phyloP scores from a whole-genome alignment of 106 monocot species.

The Dioscorea dumetorum region DNA sequence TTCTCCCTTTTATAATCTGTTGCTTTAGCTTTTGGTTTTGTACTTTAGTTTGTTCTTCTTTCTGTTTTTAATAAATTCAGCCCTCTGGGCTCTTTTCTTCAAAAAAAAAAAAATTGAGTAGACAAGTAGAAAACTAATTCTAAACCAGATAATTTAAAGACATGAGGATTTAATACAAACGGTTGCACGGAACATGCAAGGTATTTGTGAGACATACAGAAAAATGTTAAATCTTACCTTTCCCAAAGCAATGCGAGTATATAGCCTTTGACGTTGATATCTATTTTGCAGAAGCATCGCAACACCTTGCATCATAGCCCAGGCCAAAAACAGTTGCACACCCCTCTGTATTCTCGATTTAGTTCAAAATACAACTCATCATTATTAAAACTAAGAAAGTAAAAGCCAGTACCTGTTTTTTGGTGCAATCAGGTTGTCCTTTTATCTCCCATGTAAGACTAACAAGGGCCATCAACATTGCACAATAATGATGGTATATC shows the following conservation, averaged over 20 bases:
- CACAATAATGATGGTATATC: slow-evolving; percentile 92
- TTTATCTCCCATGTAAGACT: slow-evolving; percentile 96
- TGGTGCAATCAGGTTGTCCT: slow-evolving; percentile 71
- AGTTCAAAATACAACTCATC: no score
- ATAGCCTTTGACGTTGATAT: slow-evolving; percentile 80
- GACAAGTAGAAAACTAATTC: no score
- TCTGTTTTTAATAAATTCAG: no score
- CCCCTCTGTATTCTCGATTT: slow-evolving; percentile 37
- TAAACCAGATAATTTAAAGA: no score
- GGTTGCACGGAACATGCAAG: no score
- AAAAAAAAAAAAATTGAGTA: no score
- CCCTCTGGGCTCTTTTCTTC: no score
- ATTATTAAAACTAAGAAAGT: neutral
- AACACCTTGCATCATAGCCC: slow-evolving; percentile 85
- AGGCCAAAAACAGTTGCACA: slow-evolving; percentile 52
- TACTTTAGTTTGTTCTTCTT: no score
- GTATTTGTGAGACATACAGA: no score
- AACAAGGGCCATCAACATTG: slow-evolving; percentile 77
- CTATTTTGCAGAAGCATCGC: slow-evolving; percentile 83
- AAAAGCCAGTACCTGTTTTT: slow-evolving; percentile 54
- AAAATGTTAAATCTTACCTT: slow-evolving; percentile 32
- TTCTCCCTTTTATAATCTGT: no score
- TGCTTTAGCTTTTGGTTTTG: no score
- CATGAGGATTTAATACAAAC: no score
- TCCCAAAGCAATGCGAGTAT: slow-evolving; percentile 85